These are phyloP conservation scores for Ceratocystiopsis minuta DNA, from an alignment of 2,329 filamentous ascomycete genomes.

Conservation along the genomic window DNA sequence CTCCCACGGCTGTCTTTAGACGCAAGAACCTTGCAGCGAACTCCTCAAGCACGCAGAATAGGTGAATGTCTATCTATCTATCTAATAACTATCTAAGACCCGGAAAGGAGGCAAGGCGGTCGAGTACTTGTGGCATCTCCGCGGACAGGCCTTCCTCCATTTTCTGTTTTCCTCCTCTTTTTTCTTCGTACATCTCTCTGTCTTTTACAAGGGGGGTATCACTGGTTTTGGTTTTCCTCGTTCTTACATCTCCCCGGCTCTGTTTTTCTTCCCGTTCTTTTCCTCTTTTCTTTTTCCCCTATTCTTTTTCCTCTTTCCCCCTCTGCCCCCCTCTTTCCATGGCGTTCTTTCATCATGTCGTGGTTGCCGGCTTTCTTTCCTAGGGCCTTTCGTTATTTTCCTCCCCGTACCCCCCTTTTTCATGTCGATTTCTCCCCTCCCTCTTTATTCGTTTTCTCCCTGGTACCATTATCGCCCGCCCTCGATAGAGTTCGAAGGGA, in stretches of 20 bases:
- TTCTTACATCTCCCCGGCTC: too few relatives aligned
- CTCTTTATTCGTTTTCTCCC: not conserved
- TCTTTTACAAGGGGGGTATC: not conserved
- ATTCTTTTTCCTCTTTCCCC: not conserved
- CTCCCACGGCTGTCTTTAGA: too few relatives aligned
- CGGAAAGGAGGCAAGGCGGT: too few relatives aligned
- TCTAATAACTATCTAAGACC: too few relatives aligned
- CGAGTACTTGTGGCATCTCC: too few relatives aligned
- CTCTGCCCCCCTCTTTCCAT: not conserved
- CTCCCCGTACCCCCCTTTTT: not conserved
- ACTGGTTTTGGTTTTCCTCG: not conserved
- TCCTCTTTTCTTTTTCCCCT: not conserved
- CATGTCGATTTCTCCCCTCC: not conserved
- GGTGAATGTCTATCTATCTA: too few relatives aligned
- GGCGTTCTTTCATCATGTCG: not conserved
- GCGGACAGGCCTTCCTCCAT: too few relatives aligned
- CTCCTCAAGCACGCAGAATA: too few relatives aligned
- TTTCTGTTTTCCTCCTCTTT: not conserved
- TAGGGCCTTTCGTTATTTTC: not conserved
- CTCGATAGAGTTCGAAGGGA: not conserved
- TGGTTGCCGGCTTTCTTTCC: not conserved
- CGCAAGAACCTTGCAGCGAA: too few relatives aligned
- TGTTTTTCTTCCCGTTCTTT: not conserved
- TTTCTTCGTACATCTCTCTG: not conserved
- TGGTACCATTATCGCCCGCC: not conserved